Evolutionary conservation across 805 yeast genomes (phyloP).

Genomic region (Starmerella davenportii): DNA sequence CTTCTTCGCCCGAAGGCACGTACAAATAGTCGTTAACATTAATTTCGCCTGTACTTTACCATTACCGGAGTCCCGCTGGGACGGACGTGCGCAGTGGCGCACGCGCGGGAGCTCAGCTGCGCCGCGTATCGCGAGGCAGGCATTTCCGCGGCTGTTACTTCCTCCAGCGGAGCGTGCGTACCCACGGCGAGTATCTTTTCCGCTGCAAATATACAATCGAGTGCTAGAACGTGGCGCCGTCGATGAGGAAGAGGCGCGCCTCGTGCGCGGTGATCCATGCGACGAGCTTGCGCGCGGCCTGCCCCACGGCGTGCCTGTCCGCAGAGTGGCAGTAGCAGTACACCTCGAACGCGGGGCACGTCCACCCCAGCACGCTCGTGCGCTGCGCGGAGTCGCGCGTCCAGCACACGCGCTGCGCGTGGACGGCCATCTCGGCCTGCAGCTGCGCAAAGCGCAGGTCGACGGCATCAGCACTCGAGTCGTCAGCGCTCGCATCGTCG

Average conservation of each 20-base stretch:
- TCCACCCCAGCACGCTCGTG: conserved; percentile 30
- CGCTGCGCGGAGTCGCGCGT: conserved; percentile 12
- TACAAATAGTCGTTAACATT: too few species aligned
- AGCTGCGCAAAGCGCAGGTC: conserved; percentile 18
- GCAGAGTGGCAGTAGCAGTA: conserved; percentile 43
- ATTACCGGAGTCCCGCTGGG: too few species aligned
- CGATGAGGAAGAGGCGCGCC: conserved; percentile 49
- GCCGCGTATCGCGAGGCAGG: too few species aligned
- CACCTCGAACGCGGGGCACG: conserved; percentile 42
- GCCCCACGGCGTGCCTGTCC: conserved; percentile 38
- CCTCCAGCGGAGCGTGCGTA: too few species aligned
- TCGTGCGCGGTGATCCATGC: conserved; percentile 63
- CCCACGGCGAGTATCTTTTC: too few species aligned
- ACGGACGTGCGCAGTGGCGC: too few species aligned
- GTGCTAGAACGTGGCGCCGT: conserved; percentile 47
- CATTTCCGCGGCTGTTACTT: too few species aligned
- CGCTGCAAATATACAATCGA: too few species aligned
- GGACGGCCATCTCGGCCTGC: conserved; percentile 23
- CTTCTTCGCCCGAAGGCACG: too few species aligned
- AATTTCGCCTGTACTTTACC: too few species aligned
- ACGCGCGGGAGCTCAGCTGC: too few species aligned
- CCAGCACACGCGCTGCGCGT: conserved; percentile 18
- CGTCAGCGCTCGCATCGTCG: neutral
- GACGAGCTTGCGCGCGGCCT: conserved; percentile 45
- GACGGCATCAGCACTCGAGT: neutral